Percentiles rank a stretch among this genome's conserved stretches.
Conservation (phyloP, 306 rosid species). For the Fagus crenata region DNA sequence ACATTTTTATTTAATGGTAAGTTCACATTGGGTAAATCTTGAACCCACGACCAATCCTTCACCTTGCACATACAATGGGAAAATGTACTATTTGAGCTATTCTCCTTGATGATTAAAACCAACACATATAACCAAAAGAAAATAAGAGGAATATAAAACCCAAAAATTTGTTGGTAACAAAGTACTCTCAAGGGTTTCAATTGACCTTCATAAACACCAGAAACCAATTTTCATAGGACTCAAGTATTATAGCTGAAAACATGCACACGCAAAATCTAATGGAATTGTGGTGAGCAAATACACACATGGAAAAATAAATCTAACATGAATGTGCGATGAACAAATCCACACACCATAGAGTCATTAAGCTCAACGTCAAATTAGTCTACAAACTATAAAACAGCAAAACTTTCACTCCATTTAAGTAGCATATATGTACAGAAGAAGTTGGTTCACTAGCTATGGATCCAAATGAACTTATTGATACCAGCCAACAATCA, state of each 20-base stretch:
- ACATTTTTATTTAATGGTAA: too few relatives aligned
- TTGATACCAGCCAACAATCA: too few relatives aligned
- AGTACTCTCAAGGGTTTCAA: neutral
- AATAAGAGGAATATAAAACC: neutral
- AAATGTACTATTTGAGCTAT: too few relatives aligned
- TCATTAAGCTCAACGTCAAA: slow-evolving; percentile 16
- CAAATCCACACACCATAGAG: neutral
- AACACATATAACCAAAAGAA: too few relatives aligned
- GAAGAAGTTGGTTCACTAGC: slow-evolving; percentile 16
- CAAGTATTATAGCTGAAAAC: neutral
- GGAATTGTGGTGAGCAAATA: neutral
- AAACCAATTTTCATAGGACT: neutral
- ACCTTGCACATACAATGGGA: too few relatives aligned
- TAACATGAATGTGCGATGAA: neutral
- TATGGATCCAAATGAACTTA: slow-evolving; percentile 8
- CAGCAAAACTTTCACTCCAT: slow-evolving; percentile 16
- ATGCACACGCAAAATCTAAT: neutral
- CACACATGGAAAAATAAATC: neutral
- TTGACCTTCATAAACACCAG: neutral
- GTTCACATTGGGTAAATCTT: too few relatives aligned
- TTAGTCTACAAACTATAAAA: slow-evolving; percentile 12
- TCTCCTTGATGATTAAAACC: too few relatives aligned
- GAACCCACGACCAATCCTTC: too few relatives aligned
- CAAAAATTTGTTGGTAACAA: neutral
- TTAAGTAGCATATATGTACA: slow-evolving; percentile 37